A percentile compares a stretch with the other conserved stretches of the same genome.
phyloP scores from a whole-genome alignment of 768 basidiomycete species.

The Rhodotorula graminis region DNA sequence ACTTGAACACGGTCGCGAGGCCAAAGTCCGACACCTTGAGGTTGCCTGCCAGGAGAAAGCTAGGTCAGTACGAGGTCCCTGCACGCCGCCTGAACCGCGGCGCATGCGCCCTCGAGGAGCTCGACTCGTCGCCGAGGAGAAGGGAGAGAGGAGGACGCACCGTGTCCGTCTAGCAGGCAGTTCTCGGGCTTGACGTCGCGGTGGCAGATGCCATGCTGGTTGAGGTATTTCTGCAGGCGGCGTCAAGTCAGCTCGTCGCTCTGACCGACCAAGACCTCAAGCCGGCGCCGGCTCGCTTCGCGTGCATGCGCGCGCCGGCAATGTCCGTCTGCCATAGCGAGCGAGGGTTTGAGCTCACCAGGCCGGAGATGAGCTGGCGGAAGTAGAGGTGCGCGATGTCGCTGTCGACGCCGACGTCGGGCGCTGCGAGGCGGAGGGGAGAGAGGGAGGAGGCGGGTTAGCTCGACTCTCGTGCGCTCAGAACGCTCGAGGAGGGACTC shows the following conservation, averaged over 20 bases:
- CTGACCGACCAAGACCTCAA: background rate
- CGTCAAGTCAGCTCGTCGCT: background rate
- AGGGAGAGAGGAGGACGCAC: conserved; percentile 46
- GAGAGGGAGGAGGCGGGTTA: too few relatives aligned
- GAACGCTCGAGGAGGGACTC: conserved; percentile 42
- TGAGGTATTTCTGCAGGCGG: conserved; percentile 66
- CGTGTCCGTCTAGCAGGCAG: conserved; percentile 73
- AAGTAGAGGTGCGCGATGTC: conserved; percentile 89
- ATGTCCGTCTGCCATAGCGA: too few relatives aligned
- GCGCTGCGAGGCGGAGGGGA: conserved; percentile 55
- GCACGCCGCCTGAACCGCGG: too few relatives aligned
- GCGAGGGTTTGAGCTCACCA: conserved; percentile 55
- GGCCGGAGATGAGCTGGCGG: conserved; percentile 71
- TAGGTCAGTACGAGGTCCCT: background rate
- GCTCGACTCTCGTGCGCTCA: background rate
- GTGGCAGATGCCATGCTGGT: conserved; percentile 84
- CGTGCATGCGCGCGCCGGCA: too few relatives aligned
- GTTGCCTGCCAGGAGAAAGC: conserved; percentile 42
- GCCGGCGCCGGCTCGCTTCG: background rate
- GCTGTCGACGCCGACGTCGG: conserved; percentile 79
- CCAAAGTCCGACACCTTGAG: conserved; percentile 97
- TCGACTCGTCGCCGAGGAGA: too few relatives aligned
- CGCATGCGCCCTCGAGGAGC: too few relatives aligned
- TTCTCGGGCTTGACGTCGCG: conserved; percentile 98
- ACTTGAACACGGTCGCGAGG: conserved; percentile 78